These are phyloP conservation scores for Phragmites australis DNA, from an alignment of 176 grass and related monocot genomes.

Conservation along the genomic window DNA sequence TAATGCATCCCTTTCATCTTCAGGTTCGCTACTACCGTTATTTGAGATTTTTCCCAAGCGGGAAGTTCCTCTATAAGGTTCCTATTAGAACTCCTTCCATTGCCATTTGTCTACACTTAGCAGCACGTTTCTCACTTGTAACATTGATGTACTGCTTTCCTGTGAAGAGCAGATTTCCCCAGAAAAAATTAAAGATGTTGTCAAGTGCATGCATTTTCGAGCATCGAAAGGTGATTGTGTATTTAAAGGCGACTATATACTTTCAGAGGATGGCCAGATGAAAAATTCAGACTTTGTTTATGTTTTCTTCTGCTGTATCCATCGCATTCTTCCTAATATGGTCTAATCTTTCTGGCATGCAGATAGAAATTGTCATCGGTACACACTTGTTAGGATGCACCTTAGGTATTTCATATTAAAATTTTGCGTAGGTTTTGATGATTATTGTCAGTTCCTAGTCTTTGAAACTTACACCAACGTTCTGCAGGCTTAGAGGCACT, in stretches of 20 bases:
- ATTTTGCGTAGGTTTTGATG: not conserved
- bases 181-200: slow-evolving; percentile 82
- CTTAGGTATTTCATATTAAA: slow-evolving; percentile 59
- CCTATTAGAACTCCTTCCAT: not conserved
- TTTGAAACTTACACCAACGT: not conserved
- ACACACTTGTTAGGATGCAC: slow-evolving; percentile 75
- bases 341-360: slow-evolving; percentile 33
- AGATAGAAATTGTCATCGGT: slow-evolving; percentile 75
- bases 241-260: slow-evolving; percentile 82
- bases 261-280: slow-evolving; percentile 71
- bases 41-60: slow-evolving; percentile 83
- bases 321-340: slow-evolving; percentile 20
- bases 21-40: slow-evolving; percentile 96
- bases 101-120: not conserved
- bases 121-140: not conserved
- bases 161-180: slow-evolving; percentile 71
- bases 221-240: slow-evolving; percentile 83
- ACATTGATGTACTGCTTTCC: slow-evolving; percentile 6
- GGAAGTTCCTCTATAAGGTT: slow-evolving; percentile 97
- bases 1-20: slow-evolving; percentile 14
- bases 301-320: not conserved
- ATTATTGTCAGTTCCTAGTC: not conserved
- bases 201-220: slow-evolving; percentile 92
- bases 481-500: slow-evolving; percentile 83
- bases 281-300: slow-evolving; percentile 17